Evolutionary conservation across 2,329 filamentous ascomycete species (phyloP).

Genomic region (Trichoderma guizhouense): DNA sequence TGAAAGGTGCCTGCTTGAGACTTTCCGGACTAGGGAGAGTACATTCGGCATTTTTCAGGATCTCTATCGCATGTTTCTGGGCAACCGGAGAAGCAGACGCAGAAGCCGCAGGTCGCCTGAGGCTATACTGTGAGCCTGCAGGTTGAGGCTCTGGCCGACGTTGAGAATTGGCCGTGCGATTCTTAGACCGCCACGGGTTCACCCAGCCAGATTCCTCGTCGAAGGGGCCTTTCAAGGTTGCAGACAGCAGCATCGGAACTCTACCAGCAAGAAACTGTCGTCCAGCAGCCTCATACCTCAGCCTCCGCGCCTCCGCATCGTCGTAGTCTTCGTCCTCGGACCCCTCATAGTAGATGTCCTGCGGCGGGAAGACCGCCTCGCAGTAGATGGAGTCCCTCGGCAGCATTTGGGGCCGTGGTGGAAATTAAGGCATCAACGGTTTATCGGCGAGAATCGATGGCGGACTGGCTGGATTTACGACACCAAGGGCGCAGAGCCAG

Average conservation of each 20-base stretch:
- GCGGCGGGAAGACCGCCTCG: conserved; percentile 38
- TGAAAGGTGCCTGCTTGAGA: conserved; percentile 34
- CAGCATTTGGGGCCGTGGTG: conserved; percentile 26
- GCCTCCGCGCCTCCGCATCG: conserved; percentile 42
- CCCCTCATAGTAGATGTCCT: conserved; percentile 53
- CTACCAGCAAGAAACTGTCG: conserved; percentile 56
- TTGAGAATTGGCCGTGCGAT: conserved; percentile 21
- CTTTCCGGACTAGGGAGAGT: conserved; percentile 43
- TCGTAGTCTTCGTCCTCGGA: conserved; percentile 56
- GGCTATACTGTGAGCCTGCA: neutral
- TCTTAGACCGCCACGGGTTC: conserved; percentile 35
- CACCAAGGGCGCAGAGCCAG: neutral
- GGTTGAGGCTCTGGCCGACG: neutral
- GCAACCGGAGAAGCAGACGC: neutral
- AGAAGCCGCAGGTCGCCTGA: neutral
- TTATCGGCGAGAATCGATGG: neutral
- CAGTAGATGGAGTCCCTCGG: conserved; percentile 43
- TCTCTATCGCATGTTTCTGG: neutral
- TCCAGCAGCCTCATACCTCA: conserved; percentile 58
- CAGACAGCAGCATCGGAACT: conserved; percentile 56
- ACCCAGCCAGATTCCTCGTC: conserved; percentile 33
- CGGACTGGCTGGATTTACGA: neutral
- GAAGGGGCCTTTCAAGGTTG: conserved; percentile 61
- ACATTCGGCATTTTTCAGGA: conserved; percentile 26
- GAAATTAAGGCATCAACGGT: conserved; percentile 20